Base-by-base conservation (phyloP, 2,329 filamentous ascomycete genomes). In the Fusarium papillatum region DNA sequence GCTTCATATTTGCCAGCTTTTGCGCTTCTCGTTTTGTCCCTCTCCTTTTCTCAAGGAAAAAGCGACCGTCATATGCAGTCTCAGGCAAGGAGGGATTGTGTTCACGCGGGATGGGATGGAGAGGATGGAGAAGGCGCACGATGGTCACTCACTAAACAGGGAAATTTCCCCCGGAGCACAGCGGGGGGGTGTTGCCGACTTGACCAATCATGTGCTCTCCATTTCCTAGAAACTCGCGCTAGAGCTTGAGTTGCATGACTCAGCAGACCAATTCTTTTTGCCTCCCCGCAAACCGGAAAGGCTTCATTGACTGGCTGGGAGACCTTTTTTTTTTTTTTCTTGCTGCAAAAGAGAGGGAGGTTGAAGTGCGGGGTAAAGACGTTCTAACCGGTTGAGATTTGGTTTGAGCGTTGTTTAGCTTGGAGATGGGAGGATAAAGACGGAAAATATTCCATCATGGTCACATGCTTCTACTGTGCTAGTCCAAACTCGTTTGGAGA, bases 151-250 rank as follows among this genome's bases (percentile, higher is more conserved):
- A 61, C 64, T 70, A 62, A 75, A 78, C 61, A 74, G 74, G 76
- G 76, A 74, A 78, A 79, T 69, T 74, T 64, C 67, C 75, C 72
- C 76, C 75, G 75, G 69, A 50, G 17, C 46, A 46, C 69, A 60
- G 57, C 48, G 64, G 62, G 46, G 53, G 34, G 31, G 14, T 22
- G 50, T n/a, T 16, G 16, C 61, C 10, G 48, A 8, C 59, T 17
- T 22, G 22, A 19, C 77, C 66, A 76, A 79, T 78, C 60, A 72
- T 1, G 38, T 26, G 4, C 1, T 2, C 0, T 5, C 0, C 26
- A 67, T 73, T 75, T 74, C 26, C 60, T 59, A 61, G 43, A 48
- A 69, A 24, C 55, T 39, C 14, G 26, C 53, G 53, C 62, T 66
- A 69, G 26, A 22, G 50, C 22, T 6, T 11, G 19, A 55, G 62